A percentile compares a stretch with the other conserved stretches of the same genome.
Conservation (phyloP, 2,329 filamentous ascomycete genomes). For the Stagonosporopsis vannaccii region DNA sequence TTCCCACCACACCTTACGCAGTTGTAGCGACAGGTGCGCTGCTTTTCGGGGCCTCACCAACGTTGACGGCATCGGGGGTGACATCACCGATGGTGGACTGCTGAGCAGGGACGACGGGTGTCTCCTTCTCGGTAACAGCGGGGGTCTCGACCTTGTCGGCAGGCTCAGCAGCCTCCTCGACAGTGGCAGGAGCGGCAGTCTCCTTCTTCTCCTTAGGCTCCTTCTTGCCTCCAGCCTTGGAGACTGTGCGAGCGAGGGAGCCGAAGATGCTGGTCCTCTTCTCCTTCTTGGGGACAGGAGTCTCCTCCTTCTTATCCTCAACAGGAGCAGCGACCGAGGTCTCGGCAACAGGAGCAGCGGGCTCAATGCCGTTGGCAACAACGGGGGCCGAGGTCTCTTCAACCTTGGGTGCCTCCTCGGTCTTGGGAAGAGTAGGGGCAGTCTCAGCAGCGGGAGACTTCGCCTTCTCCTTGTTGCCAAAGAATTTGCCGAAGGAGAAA, state of each 20-base stretch:
- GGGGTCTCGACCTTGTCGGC: conserved; percentile 32
- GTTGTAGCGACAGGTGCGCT: conserved; percentile 50
- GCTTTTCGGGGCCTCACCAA: conserved; percentile 51
- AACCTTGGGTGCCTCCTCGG: conserved; percentile 48
- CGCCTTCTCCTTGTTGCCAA: conserved; percentile 60
- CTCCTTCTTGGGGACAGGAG: conserved; percentile 66
- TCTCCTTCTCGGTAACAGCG: conserved; percentile 39
- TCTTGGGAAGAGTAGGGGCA: conserved; percentile 52
- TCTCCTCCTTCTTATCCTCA: conserved; percentile 47
- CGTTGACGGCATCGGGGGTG: conserved; percentile 48
- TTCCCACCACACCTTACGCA: conserved; percentile 54
- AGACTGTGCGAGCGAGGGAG: conserved; percentile 63
- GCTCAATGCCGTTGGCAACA: conserved; percentile 30
- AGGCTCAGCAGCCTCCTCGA: conserved; percentile 43
- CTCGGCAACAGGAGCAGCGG: conserved; percentile 48
- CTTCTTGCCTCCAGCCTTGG: conserved; percentile 52
- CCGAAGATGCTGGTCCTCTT: conserved; percentile 89
- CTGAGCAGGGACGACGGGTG: conserved; percentile 35
- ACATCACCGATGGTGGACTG: conserved; percentile 48
- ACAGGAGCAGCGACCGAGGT: conserved; percentile 54
- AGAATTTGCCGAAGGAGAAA: conserved; percentile 62
- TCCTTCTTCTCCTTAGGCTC: conserved; percentile 49
- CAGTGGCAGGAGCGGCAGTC: conserved; percentile 43
- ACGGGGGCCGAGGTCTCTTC: conserved; percentile 44
- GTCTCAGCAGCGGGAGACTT: conserved; percentile 51